Conservation (phyloP, 495 filamentous ascomycete species). For the Daldinia concentrica region DNA sequence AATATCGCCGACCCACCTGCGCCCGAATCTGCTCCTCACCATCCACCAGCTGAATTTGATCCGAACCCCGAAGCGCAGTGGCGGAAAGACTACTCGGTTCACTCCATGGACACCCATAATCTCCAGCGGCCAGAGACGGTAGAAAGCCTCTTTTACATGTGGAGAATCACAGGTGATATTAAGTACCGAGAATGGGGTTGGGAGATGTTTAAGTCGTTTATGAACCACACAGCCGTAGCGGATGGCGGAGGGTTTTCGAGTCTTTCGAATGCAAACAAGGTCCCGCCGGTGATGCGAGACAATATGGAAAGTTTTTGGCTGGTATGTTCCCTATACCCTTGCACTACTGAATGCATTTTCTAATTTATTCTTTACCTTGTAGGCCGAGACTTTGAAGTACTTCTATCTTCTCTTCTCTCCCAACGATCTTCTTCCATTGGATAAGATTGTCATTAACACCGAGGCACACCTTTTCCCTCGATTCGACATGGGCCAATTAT, state of each 20-base stretch:
- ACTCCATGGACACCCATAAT: conserved; percentile 82
- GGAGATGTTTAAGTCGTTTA: conserved; percentile 95
- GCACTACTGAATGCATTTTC: conserved; percentile 8
- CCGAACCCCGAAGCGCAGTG: conserved; percentile 64
- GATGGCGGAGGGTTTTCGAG: conserved; percentile 85
- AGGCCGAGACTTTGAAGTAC: conserved; percentile 98
- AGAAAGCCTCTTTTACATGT: conserved; percentile 97
- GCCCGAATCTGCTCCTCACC: conserved; percentile 61
- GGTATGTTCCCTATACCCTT: conserved; percentile 56
- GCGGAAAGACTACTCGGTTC: conserved; percentile 80
- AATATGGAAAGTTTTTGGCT: conserved; percentile 98
- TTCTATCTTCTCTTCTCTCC: conserved; percentile 94
- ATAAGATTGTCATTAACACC: conserved; percentile 91
- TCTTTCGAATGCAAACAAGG: conserved; percentile 74
- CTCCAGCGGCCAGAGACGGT: conserved; percentile 96
- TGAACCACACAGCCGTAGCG: conserved; percentile 78
- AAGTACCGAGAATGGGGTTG: conserved; percentile 97
- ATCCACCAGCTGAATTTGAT: conserved; percentile 58
- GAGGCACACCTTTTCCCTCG: conserved; percentile 92
- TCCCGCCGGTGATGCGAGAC: conserved; percentile 72
- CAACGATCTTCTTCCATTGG: conserved; percentile 81
- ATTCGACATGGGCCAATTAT: conserved; percentile 79
- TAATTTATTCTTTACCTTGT: conserved; percentile 17
- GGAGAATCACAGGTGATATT: conserved; percentile 91
- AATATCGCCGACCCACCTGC: conserved; percentile 71